phyloP scores from a whole-genome alignment of 1,284 basidiomycete species.

The Ustilago lituana region DNA sequence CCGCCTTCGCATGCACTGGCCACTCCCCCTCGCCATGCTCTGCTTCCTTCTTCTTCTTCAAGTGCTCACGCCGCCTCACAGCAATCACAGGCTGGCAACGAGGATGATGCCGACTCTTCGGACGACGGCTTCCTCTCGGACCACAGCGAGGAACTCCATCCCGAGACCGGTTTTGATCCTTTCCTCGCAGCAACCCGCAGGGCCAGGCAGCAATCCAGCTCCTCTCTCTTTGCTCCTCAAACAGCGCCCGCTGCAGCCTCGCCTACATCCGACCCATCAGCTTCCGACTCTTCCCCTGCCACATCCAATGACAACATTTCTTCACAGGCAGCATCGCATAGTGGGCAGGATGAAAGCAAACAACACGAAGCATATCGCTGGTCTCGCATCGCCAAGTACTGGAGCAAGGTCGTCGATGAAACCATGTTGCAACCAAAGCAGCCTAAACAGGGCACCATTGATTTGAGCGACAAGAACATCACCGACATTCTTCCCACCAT shows the following conservation, averaged over 20 bases:
- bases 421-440: slow-evolving; percentile 32
- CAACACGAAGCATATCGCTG: slow-evolving; percentile 27
- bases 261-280: slow-evolving; percentile 4
- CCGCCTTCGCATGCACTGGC: slow-evolving; percentile 9
- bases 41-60: too few relatives aligned
- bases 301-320: slow-evolving; percentile 19
- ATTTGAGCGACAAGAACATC: slow-evolving; percentile 37
- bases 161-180: slow-evolving; percentile 48
- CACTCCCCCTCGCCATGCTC: slow-evolving; percentile 8
- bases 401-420: slow-evolving; percentile 43
- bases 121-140: slow-evolving; percentile 44
- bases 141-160: slow-evolving; percentile 39
- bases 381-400: slow-evolving; percentile 36
- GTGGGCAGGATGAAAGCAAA: slow-evolving; percentile 3
- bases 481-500: slow-evolving; percentile 42
- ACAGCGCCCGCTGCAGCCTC: neutral
- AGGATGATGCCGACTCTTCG: slow-evolving; percentile 35
- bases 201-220: slow-evolving; percentile 25
- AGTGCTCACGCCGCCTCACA: neutral
- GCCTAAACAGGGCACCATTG: slow-evolving; percentile 33
- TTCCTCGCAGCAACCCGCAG: slow-evolving; percentile 37
- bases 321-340: neutral
- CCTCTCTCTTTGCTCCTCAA: slow-evolving; percentile 15
- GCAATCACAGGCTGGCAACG: neutral
- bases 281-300: slow-evolving; percentile 21